Percentiles rank a stretch among this genome's conserved stretches.
These are phyloP conservation scores for Trichoderma erinaceum DNA, from an alignment of 495 filamentous ascomycete species.

Conservation along the genomic window DNA sequence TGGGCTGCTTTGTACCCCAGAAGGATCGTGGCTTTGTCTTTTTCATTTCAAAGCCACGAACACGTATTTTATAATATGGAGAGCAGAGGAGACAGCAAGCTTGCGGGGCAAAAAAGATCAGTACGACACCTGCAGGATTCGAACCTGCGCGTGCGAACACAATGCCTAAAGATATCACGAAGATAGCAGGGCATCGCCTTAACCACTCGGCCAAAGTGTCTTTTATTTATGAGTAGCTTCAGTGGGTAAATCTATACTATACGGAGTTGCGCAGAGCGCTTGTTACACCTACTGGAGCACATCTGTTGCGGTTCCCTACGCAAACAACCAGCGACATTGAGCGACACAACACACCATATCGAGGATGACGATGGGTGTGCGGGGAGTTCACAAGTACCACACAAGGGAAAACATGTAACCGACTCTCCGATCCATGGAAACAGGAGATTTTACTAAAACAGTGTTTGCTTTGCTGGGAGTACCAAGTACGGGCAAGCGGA, in stretches of 20 bases:
- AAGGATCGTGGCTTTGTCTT: too few relatives aligned
- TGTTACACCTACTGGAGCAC: neutral
- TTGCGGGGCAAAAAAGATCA: neutral
- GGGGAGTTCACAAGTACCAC: too few relatives aligned
- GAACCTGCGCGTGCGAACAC: conserved; percentile 14
- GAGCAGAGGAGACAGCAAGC: neutral
- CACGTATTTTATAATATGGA: neutral
- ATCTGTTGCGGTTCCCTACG: too few relatives aligned
- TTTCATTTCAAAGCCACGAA: too few relatives aligned
- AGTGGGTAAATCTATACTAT: neutral
- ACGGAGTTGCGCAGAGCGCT: neutral
- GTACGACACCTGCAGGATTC: conserved; percentile 10
- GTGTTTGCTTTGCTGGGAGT: neutral
- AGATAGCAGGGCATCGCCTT: conserved; percentile 11
- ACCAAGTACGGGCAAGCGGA: neutral
- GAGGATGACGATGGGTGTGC: too few relatives aligned
- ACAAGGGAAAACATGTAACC: neutral
- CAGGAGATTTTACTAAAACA: neutral
- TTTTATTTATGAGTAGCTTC: neutral
- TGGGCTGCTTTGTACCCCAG: too few relatives aligned
- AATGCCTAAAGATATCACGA: neutral
- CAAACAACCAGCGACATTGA: too few relatives aligned
- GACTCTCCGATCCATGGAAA: neutral
- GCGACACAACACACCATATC: too few relatives aligned
- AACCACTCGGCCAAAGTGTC: conserved; percentile 14